Evolutionary conservation across 2,329 filamentous ascomycete species (phyloP), one percentile per base, ranked within the genome.

Genomic region (Epichloe coenophiala): DNA sequence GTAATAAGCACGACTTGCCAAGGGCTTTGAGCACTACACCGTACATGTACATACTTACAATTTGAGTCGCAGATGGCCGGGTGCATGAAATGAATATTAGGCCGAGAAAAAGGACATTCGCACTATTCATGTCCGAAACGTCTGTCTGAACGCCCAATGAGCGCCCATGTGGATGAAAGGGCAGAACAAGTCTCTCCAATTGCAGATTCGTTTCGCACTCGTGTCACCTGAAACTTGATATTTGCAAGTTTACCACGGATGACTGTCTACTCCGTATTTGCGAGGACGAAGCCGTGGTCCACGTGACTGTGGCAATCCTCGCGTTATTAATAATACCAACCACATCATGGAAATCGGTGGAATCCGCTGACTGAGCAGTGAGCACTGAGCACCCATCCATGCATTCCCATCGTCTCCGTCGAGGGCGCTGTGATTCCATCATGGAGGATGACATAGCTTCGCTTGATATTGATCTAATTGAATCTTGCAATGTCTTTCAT

Each of bases 321-420:
- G 40, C 6, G 9, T 36, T 31, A 17, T 17, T 17, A 17, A 17
- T 17, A 17, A 17, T 17, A 46, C 31, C 21, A 31, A 9, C 15
- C 23, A 17, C 15, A 19, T 13, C 5, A 55, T 56, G 51, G 55
- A 56, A 56, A 36, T 17, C 48, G 51, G 33, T 51, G 39, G 55
- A 56, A 56, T 41, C 51, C 33, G 55, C 55, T 56, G 53, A 55
- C 53, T 55, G 51, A 56, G 52, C 51, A 51, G 13, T 15, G 6
- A 5, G 21, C 31, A 11, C 9, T 15, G 6, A 5, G 21, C 31
- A 11, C 9, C 27, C 7, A 31, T 31, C 9, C 3, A 7, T 46
- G 19, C 8, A 17, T 45, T 48, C 21, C 17, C 40, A 8, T 27
- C 40, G 15, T 38, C 45, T 48, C 42, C 19, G 19, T 35, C 21